These are phyloP conservation scores for Candida anglica DNA, from an alignment of 805 yeast genomes.

Conservation along the genomic window DNA sequence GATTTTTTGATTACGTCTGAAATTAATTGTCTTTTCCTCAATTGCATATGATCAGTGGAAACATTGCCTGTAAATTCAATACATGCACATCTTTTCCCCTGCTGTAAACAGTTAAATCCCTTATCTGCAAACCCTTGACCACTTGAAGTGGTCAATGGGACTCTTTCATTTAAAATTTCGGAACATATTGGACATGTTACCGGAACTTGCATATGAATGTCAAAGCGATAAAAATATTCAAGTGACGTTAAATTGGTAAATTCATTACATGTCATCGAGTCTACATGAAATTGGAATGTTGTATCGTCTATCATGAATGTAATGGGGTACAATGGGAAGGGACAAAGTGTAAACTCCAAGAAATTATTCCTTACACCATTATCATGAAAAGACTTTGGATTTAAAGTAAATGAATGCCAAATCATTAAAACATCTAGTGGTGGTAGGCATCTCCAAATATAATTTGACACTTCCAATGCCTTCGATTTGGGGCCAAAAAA, in stretches of 20 bases:
- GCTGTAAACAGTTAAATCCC: no score
- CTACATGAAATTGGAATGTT: constrained; percentile 11
- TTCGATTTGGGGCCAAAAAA: no score
- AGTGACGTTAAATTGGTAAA: no score
- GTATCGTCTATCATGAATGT: constrained; percentile 7
- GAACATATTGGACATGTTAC: background rate
- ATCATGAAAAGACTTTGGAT: constrained; percentile 13
- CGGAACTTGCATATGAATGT: background rate
- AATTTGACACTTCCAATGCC: no score
- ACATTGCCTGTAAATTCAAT: no score
- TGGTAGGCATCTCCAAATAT: no score
- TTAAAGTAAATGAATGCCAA: constrained; percentile 20
- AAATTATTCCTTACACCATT: constrained; percentile 11
- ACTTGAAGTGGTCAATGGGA: background rate
- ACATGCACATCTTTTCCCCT: no score
- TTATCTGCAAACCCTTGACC: background rate
- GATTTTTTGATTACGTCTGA: no score
- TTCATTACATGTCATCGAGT: no score
- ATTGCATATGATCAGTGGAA: no score
- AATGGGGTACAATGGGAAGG: constrained; percentile 15
- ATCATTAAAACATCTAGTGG: constrained; percentile 20
- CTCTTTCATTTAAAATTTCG: background rate
- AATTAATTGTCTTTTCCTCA: no score
- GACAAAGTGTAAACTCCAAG: constrained; percentile 10
- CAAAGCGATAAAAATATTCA: background rate